A percentile compares a stretch with the other conserved stretches of the same genome.
Conservation (phyloP, 2,329 filamentous ascomycete genomes). For the Colletotrichum plurivorum region DNA sequence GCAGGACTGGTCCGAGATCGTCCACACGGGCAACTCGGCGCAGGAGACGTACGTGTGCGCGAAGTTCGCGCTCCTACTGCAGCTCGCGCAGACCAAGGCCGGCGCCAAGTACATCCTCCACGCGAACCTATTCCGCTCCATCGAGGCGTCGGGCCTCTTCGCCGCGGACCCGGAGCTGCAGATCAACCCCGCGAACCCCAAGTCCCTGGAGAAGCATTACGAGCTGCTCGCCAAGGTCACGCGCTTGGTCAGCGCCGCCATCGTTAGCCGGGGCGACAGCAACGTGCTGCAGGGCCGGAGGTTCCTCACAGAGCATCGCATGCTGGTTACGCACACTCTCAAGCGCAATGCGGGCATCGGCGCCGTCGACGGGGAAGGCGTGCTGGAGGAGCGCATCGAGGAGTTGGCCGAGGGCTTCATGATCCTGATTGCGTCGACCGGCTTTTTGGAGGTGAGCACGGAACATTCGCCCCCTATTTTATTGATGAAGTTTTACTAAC, state of each 20-base stretch:
- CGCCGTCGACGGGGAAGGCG: slow-evolving; percentile 54
- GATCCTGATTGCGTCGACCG: slow-evolving; percentile 84
- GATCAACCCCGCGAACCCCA: slow-evolving; percentile 78
- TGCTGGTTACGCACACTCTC: slow-evolving; percentile 88
- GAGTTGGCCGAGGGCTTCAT: slow-evolving; percentile 90
- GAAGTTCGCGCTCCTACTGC: slow-evolving; percentile 84
- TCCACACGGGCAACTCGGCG: slow-evolving; percentile 59
- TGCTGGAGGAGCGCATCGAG: slow-evolving; percentile 73
- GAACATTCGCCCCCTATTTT: neutral
- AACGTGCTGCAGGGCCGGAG: slow-evolving; percentile 84
- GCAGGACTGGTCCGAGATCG: slow-evolving; percentile 75
- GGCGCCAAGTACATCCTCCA: slow-evolving; percentile 92
- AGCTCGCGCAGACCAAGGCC: slow-evolving; percentile 85
- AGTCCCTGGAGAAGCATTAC: slow-evolving; percentile 86
- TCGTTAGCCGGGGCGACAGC: slow-evolving; percentile 85
- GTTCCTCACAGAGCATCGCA: slow-evolving; percentile 87
- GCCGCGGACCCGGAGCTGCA: slow-evolving; percentile 93
- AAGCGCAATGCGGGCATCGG: slow-evolving; percentile 90
- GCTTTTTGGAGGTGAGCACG: slow-evolving; percentile 84
- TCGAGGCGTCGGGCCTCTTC: slow-evolving; percentile 89
- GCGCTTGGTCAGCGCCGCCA: slow-evolving; percentile 84
- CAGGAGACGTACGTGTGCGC: slow-evolving; percentile 73
- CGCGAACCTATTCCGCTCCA: slow-evolving; percentile 85
- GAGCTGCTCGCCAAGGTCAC: slow-evolving; percentile 84
- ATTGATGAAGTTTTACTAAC: slow-evolving; percentile 25